These are phyloP conservation scores for Antarctomyces pellizariae DNA, from an alignment of 495 filamentous ascomycete species.

Conservation along the genomic window DNA sequence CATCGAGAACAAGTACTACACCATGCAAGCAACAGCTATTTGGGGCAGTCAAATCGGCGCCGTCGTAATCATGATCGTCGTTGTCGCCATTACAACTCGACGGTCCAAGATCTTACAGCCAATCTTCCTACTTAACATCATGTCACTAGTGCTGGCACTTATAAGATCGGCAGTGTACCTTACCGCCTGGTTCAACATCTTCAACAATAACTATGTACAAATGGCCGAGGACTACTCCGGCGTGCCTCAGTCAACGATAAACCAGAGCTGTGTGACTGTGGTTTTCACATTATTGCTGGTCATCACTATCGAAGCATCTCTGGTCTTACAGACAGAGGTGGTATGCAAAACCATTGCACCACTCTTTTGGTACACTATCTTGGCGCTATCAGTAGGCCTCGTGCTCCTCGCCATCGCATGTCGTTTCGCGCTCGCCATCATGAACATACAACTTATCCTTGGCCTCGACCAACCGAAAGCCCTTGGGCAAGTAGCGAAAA, in stretches of 20 bases:
- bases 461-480: too few species aligned
- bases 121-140: slow-evolving; percentile 40
- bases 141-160: slow-evolving; percentile 31
- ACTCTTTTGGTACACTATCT: slow-evolving; percentile 19
- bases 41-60: slow-evolving; percentile 53
- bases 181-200: slow-evolving; percentile 34
- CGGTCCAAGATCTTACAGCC: slow-evolving; percentile 32
- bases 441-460: slow-evolving; percentile 30
- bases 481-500: too few species aligned
- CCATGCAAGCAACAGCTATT: slow-evolving; percentile 42
- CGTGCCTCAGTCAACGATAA: slow-evolving; percentile 23
- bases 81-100: slow-evolving; percentile 39
- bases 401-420: slow-evolving; percentile 33
- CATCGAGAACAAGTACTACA: slow-evolving; percentile 23
- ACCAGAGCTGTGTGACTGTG: slow-evolving; percentile 25
- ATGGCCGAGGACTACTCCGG: slow-evolving; percentile 29
- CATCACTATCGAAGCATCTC: slow-evolving; percentile 34
- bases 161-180: slow-evolving; percentile 33
- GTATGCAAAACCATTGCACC: slow-evolving; percentile 5
- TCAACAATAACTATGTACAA: slow-evolving; percentile 31
- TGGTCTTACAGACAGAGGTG: slow-evolving; percentile 44
- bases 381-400: slow-evolving; percentile 24
- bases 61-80: slow-evolving; percentile 37
- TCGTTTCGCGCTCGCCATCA: slow-evolving; percentile 30
- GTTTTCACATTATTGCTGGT: slow-evolving; percentile 34